Percentiles rank a stretch among this genome's conserved stretches.
phyloP scores from a whole-genome alignment of 306 rosid genomes.

The Medicago lupulina region DNA sequence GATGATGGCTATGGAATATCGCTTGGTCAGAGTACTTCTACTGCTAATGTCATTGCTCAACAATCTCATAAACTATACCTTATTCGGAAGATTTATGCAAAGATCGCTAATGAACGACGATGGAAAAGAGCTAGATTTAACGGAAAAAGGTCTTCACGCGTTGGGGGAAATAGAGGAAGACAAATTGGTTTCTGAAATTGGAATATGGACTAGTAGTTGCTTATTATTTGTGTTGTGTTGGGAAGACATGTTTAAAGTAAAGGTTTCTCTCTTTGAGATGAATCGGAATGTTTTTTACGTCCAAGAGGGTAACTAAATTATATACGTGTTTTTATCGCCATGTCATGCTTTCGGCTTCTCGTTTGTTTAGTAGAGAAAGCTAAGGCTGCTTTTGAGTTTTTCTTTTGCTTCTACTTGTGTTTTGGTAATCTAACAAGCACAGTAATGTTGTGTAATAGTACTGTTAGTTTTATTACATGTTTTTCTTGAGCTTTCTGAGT shows the following conservation, averaged over 20 bases:
- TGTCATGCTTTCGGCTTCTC: conserved; percentile 3
- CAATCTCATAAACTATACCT: conserved; percentile 69
- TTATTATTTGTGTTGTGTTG: conserved; percentile 8
- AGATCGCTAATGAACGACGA: conserved; percentile 54
- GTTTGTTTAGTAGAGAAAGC: conserved; percentile 23
- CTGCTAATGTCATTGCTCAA: conserved; percentile 71
- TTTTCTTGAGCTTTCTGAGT: background rate
- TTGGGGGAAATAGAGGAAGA: conserved; percentile 54
- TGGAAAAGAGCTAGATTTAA: conserved; percentile 60
- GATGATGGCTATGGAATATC: conserved; percentile 79
- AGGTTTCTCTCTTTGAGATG: conserved; percentile 70
- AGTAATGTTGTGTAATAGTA: background rate
- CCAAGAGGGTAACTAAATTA: conserved; percentile 61
- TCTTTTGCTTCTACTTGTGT: background rate
- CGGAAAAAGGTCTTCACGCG: conserved; percentile 47
- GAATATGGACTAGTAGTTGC: conserved; percentile 6
- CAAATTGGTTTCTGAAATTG: conserved; percentile 58
- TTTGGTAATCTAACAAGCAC: conserved; percentile 1
- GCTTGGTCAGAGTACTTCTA: conserved; percentile 75
- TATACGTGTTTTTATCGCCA: background rate
- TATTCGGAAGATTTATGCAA: conserved; percentile 58
- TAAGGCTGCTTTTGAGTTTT: conserved; percentile 12
- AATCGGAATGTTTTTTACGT: conserved; percentile 41
- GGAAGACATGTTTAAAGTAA: conserved; percentile 3
- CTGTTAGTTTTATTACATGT: background rate